A percentile compares a stretch with the other conserved stretches of the same genome.
Evolutionary conservation across 306 rosid species (phyloP).

Genomic region (Rosa multiflora): DNA sequence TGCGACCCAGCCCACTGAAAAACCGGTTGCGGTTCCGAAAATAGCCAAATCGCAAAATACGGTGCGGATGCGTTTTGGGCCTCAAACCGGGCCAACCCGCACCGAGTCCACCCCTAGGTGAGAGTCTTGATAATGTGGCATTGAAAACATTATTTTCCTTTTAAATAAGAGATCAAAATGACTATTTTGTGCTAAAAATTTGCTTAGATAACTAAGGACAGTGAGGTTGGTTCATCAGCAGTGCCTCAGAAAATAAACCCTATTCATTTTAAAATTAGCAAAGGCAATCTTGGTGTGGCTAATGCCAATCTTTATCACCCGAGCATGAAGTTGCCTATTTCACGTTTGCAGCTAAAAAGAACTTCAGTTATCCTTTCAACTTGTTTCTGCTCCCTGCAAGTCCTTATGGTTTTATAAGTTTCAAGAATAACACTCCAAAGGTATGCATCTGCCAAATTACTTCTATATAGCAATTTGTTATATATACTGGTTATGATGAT

Average conservation of each 20-base stretch:
- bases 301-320: slow-evolving; percentile 65
- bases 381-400: not conserved
- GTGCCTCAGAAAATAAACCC: slow-evolving; percentile 68
- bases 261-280: slow-evolving; percentile 86
- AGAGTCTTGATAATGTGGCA: not conserved
- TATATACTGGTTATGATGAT: no score
- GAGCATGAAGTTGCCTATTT: slow-evolving; percentile 82
- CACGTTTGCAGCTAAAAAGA: slow-evolving; percentile 48
- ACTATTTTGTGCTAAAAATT: not conserved
- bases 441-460: no score
- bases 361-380: not conserved
- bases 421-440: not conserved
- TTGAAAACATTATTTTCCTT: not conserved
- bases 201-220: slow-evolving; percentile 37
- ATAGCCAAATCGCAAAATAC: no score
- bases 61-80: not conserved
- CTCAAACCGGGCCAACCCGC: not conserved
- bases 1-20: no score
- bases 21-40: no score
- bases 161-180: not conserved
- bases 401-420: not conserved
- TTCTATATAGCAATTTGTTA: no score
- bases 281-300: slow-evolving; percentile 94
- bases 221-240: slow-evolving; percentile 82
- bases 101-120: not conserved